A percentile compares a stretch with the other conserved stretches of the same genome.
phyloP scores from a whole-genome alignment of 2,329 filamentous ascomycete species.

The Dothistroma septosporum region DNA sequence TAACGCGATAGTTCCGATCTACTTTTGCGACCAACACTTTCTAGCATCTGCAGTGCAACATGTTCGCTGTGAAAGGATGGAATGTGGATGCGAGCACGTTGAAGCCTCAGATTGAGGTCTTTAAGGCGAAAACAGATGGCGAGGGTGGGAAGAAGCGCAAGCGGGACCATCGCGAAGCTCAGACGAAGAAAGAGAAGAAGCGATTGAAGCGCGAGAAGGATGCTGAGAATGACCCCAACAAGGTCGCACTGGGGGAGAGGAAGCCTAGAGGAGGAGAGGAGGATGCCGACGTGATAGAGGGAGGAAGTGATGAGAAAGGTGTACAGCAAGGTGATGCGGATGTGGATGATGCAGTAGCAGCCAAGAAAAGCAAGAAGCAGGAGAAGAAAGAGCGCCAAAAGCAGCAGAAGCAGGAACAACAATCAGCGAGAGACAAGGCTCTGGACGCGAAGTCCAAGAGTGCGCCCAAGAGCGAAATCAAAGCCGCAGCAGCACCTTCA shows the following conservation, averaged over 20 bases:
- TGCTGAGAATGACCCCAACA: slow-evolving; percentile 3
- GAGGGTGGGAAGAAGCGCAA: slow-evolving; percentile 51
- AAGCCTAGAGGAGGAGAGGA: background rate
- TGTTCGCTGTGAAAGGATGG: slow-evolving; percentile 96
- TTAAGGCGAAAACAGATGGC: slow-evolving; percentile 33
- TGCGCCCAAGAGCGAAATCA: slow-evolving; percentile 3
- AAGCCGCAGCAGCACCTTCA: slow-evolving; percentile 16
- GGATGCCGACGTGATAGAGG: background rate
- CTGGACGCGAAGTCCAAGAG: slow-evolving; percentile 13
- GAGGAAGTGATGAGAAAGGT: background rate
- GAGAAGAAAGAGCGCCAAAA: slow-evolving; percentile 28
- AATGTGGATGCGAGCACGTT: slow-evolving; percentile 69
- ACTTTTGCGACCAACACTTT: background rate
- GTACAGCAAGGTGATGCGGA: background rate
- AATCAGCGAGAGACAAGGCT: slow-evolving; percentile 11
- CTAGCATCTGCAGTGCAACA: slow-evolving; percentile 36
- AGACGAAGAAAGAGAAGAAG: slow-evolving; percentile 27
- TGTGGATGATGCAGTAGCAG: slow-evolving; percentile 15
- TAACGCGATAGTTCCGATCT: background rate
- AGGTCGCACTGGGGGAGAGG: background rate
- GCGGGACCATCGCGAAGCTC: slow-evolving; percentile 16
- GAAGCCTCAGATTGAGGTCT: slow-evolving; percentile 60
- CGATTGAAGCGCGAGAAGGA: slow-evolving; percentile 13
- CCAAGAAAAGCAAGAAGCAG: slow-evolving; percentile 33
- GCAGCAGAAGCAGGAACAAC: slow-evolving; percentile 33